A percentile compares a stretch with the other conserved stretches of the same genome.
These are phyloP conservation scores for Aspergillus sp. DNA, from an alignment of 2,329 filamentous ascomycete genomes.

Conservation along the genomic window DNA sequence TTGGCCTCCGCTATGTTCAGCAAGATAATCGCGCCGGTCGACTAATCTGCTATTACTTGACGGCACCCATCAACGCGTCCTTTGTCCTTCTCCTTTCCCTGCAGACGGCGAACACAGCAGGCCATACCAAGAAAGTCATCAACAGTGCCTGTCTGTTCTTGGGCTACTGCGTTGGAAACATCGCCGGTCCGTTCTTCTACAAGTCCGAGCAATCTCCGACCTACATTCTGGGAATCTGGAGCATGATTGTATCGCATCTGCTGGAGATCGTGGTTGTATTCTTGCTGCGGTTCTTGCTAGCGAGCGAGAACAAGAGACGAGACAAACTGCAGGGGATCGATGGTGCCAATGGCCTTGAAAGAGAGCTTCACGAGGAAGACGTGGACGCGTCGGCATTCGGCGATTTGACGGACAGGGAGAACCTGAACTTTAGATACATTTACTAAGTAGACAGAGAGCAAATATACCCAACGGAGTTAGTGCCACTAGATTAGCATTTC, in stretches of 20 bases:
- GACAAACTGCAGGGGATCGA: conserved; percentile 48
- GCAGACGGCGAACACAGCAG: conserved; percentile 47
- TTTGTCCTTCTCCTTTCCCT: conserved; percentile 52
- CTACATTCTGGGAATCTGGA: conserved; percentile 51
- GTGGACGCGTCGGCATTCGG: no score
- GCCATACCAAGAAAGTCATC: conserved; percentile 64
- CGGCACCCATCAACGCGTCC: conserved; percentile 55
- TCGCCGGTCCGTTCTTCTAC: conserved; percentile 64
- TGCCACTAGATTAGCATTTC: no score
- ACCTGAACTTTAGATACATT: no score
- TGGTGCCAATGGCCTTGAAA: no score
- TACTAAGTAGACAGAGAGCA: no score
- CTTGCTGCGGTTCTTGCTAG: conserved; percentile 47
- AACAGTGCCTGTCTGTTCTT: conserved; percentile 62
- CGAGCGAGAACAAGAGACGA: conserved; percentile 50
- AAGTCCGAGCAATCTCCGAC: conserved; percentile 26
- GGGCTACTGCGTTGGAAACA: conserved; percentile 61
- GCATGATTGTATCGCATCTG: conserved; percentile 56
- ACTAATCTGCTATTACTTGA: conserved; percentile 59
- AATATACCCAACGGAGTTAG: no score
- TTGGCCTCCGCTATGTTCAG: conserved; percentile 58
- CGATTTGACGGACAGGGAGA: no score
- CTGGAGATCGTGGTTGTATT: conserved; percentile 51
- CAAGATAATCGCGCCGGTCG: conserved; percentile 52
- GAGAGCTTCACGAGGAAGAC: conserved; percentile 28